Percentiles rank a stretch among this genome's conserved stretches.
phyloP scores from a whole-genome alignment of 2,329 filamentous ascomycete genomes.

The Shiraia sp. region DNA sequence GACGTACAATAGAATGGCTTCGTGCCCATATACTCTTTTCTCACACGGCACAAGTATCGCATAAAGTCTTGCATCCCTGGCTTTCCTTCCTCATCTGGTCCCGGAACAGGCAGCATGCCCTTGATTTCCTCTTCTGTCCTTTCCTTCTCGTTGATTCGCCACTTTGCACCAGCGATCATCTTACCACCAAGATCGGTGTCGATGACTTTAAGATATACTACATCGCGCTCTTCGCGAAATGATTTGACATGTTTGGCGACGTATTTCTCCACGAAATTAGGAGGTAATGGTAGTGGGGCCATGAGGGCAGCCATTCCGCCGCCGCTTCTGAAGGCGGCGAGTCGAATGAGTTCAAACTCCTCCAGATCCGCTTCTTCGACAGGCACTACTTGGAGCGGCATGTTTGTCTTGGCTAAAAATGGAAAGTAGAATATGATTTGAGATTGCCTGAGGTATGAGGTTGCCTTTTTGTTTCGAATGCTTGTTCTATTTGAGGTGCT shows the following conservation, averaged over 20 bases:
- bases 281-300: conserved; percentile 19
- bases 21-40: conserved; percentile 37
- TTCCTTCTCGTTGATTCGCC: conserved; percentile 40
- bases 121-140: conserved; percentile 37
- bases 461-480: too few relatives aligned
- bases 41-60: conserved; percentile 25
- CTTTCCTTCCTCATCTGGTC: conserved; percentile 27
- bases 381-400: conserved; percentile 42
- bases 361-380: conserved; percentile 32
- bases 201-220: conserved; percentile 36
- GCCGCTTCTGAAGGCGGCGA: conserved; percentile 31
- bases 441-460: not conserved
- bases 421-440: not conserved
- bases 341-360: conserved; percentile 32
- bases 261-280: conserved; percentile 18
- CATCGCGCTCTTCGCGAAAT: conserved; percentile 28
- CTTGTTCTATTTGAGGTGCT: too few relatives aligned
- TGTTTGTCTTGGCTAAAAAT: conserved; percentile 17
- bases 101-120: conserved; percentile 30
- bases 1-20: conserved; percentile 42
- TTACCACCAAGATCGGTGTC: conserved; percentile 36
- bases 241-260: conserved; percentile 33
- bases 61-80: conserved; percentile 34
- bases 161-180: conserved; percentile 43
- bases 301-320: conserved; percentile 32